A percentile compares a stretch with the other conserved stretches of the same genome.
Conservation (phyloP, 2,329 filamentous ascomycete species). For the Teratosphaeriaceae sp. region DNA sequence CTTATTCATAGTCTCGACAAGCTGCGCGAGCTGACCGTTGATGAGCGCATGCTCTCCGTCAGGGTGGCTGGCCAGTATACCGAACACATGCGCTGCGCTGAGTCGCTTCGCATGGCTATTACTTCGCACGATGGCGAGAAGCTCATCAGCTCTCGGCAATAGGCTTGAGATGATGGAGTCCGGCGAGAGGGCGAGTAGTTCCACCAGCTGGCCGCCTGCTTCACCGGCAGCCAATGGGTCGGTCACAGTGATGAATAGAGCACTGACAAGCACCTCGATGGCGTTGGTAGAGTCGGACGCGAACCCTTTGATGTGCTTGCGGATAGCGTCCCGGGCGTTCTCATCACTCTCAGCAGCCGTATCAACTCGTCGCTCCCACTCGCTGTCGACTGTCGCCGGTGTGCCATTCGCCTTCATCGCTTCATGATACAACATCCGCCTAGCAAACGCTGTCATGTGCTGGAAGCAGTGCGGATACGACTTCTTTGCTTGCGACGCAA, state of each 20-base stretch:
- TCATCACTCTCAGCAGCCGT: constrained; percentile 65
- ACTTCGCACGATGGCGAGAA: constrained; percentile 59
- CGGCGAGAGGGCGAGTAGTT: constrained; percentile 50
- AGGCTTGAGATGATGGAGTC: constrained; percentile 47
- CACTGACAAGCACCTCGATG: constrained; percentile 16
- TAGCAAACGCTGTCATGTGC: constrained; percentile 27
- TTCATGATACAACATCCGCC: constrained; percentile 53
- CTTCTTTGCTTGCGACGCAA: constrained; percentile 15
- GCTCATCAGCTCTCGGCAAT: constrained; percentile 41
- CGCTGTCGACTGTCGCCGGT: constrained; percentile 52
- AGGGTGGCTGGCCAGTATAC: constrained; percentile 65
- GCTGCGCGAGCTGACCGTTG: constrained; percentile 38
- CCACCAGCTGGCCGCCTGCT: constrained; percentile 34
- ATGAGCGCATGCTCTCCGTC: constrained; percentile 33
- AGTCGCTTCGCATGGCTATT: constrained; percentile 64
- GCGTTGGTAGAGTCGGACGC: constrained; percentile 38
- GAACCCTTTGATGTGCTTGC: constrained; percentile 41
- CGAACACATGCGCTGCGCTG: constrained; percentile 63
- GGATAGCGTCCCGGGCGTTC: constrained; percentile 54
- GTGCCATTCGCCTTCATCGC: constrained; percentile 41
- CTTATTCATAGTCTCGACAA: constrained; percentile 26
- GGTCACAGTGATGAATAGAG: constrained; percentile 18
- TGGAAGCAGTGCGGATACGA: constrained; percentile 18
- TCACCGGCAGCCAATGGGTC: constrained; percentile 29
- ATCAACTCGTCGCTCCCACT: constrained; percentile 79